Conservation (phyloP, 371 early-diverging fungal genomes). For the Lichtheimia corymbifera region DNA sequence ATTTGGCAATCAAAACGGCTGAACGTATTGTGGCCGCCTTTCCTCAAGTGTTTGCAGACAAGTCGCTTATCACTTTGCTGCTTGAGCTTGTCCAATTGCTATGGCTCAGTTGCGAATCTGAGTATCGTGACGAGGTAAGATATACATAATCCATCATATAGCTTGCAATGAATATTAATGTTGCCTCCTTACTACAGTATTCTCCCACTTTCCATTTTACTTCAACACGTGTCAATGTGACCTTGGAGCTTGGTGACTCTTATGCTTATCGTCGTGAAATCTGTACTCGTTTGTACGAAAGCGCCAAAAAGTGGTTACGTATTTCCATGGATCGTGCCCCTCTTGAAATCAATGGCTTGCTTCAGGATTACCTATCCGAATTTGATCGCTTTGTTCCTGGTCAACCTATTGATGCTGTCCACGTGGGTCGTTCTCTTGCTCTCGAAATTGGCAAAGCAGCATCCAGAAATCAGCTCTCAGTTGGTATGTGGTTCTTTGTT, state of each 20-base stretch:
- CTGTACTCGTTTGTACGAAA: constrained; percentile 62
- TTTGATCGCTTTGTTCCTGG: constrained; percentile 51
- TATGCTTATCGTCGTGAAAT: constrained; percentile 73
- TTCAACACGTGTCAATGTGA: constrained; percentile 62
- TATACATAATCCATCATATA: background rate
- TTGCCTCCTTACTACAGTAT: constrained; percentile 37
- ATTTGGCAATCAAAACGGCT: constrained; percentile 56
- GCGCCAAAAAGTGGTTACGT: constrained; percentile 71
- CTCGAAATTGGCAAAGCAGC: constrained; percentile 67
- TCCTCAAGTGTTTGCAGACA: constrained; percentile 78
- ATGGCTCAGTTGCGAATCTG: constrained; percentile 82
- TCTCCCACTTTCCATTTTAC: constrained; percentile 75
- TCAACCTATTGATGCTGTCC: constrained; percentile 51
- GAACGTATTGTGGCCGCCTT: constrained; percentile 59
- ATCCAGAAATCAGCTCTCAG: constrained; percentile 47
- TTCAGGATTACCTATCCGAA: constrained; percentile 70
- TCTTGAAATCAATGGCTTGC: constrained; percentile 63
- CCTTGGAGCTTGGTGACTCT: constrained; percentile 77
- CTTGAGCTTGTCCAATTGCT: constrained; percentile 78
- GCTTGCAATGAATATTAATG: background rate
- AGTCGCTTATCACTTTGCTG: constrained; percentile 56
- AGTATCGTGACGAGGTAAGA: constrained; percentile 69
- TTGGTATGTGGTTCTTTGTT: constrained; percentile 23
- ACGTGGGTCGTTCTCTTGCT: constrained; percentile 76
- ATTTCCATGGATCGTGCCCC: constrained; percentile 52